A percentile compares a stretch with the other conserved stretches of the same genome.
phyloP scores from a whole-genome alignment of 1,284 basidiomycete genomes.

The Puccinia triticina region DNA sequence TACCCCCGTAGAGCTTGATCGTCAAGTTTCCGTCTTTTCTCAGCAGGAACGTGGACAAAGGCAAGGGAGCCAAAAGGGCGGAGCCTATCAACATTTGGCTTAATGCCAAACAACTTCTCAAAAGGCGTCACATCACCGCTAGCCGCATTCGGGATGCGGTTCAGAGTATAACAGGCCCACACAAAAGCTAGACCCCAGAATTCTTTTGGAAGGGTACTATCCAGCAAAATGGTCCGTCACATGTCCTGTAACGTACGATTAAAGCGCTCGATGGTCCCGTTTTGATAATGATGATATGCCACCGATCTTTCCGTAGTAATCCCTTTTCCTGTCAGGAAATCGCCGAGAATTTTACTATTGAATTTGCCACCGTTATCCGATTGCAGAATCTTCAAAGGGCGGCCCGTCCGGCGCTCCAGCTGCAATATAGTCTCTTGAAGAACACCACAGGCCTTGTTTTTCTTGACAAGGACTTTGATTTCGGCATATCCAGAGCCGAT shows the following conservation, averaged over 20 bases:
- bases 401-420: background rate
- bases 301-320: too few species aligned
- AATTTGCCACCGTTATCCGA: background rate
- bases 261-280: too few species aligned
- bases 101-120: background rate
- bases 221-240: background rate
- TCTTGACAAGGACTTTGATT: background rate
- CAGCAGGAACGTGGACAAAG: background rate
- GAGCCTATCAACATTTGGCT: background rate
- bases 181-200: conserved; percentile 44
- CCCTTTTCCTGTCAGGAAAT: too few species aligned
- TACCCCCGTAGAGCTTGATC: too few species aligned
- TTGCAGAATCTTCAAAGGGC: background rate
- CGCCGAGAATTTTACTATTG: too few species aligned
- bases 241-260: too few species aligned
- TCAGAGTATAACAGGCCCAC: background rate
- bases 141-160: background rate
- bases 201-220: conserved; percentile 2
- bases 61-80: background rate
- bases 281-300: too few species aligned
- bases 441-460: too few species aligned
- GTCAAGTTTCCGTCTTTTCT: background rate
- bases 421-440: background rate
- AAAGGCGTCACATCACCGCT: background rate
- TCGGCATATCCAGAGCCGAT: conserved; percentile 4